Conservation (phyloP, 2,329 filamentous ascomycete species). For the Coniochaeta sp. region DNA sequence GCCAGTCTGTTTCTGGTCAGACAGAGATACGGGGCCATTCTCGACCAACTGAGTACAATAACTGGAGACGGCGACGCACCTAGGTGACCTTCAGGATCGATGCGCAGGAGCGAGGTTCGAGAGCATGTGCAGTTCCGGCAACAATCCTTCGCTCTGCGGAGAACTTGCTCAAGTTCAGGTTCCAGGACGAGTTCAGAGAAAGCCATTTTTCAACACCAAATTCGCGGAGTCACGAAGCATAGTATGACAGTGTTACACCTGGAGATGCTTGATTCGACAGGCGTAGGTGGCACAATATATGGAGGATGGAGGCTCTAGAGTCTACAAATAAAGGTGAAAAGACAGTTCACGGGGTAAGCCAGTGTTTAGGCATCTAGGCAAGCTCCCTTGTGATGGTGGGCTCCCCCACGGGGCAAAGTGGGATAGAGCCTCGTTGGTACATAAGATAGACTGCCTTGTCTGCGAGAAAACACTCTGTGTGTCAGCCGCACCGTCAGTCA, state of each 20-base stretch:
- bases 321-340: neutral
- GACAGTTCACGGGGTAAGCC: neutral
- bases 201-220: neutral
- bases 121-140: neutral
- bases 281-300: neutral
- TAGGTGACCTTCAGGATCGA: neutral
- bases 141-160: neutral
- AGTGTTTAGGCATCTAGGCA: neutral
- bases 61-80: neutral
- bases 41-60: neutral
- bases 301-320: neutral
- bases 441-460: neutral
- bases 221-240: too few species aligned
- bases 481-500: neutral
- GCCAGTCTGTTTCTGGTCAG: neutral
- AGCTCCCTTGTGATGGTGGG: neutral
- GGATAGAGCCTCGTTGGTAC: neutral
- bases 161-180: neutral
- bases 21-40: neutral
- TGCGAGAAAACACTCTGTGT: neutral
- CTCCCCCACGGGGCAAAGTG: neutral
- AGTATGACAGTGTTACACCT: neutral
- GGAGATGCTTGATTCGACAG: neutral
- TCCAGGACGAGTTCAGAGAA: neutral
- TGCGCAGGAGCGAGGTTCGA: neutral